These are phyloP conservation scores for Phytophthora multivora DNA, from an alignment of 352 stramenopile genomes.

Conservation along the genomic window DNA sequence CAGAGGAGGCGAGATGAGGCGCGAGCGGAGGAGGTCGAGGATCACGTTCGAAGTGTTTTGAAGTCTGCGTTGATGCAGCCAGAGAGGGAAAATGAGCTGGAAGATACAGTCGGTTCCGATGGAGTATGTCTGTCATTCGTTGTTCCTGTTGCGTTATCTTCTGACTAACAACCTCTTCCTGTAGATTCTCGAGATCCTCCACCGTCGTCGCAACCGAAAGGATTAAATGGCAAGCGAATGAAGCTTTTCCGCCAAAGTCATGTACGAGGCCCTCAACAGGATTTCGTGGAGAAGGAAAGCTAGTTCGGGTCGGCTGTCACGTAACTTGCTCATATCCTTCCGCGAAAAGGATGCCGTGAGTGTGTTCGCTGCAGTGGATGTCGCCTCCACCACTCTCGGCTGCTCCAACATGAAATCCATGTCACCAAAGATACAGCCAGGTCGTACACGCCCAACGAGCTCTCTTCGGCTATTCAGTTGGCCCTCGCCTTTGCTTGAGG, in stretches of 20 bases:
- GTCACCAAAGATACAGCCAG: conserved; percentile 68
- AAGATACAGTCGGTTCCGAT: conserved; percentile 57
- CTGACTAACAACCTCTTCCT: conserved; percentile 5
- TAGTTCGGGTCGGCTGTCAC: conserved; percentile 30
- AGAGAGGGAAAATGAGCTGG: conserved; percentile 50
- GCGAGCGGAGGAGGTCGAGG: conserved; percentile 31
- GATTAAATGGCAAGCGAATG: conserved; percentile 31
- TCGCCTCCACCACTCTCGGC: conserved; percentile 52
- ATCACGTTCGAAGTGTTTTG: conserved; percentile 63
- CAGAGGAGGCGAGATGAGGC: conserved; percentile 7
- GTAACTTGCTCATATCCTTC: conserved; percentile 35
- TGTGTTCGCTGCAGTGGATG: conserved; percentile 38
- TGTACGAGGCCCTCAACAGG: conserved; percentile 59
- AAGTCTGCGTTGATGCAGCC: conserved; percentile 54
- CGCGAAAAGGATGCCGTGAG: conserved; percentile 50
- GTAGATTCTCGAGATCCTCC: conserved; percentile 68
- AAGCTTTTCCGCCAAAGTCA: conserved; percentile 53
- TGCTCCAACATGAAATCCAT: conserved; percentile 70
- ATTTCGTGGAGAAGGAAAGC: conserved; percentile 62
- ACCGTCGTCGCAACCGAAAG: conserved; percentile 43
- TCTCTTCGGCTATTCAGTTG: conserved; percentile 26
- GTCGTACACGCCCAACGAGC: conserved; percentile 53
- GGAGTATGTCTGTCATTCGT: conserved; percentile 43
- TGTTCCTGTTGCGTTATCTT: background rate
- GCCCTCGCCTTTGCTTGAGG: background rate